A percentile compares a stretch with the other conserved stretches of the same genome.
Conservation (phyloP, 108 stramenopile species). For the Cyclotella atomus region DNA sequence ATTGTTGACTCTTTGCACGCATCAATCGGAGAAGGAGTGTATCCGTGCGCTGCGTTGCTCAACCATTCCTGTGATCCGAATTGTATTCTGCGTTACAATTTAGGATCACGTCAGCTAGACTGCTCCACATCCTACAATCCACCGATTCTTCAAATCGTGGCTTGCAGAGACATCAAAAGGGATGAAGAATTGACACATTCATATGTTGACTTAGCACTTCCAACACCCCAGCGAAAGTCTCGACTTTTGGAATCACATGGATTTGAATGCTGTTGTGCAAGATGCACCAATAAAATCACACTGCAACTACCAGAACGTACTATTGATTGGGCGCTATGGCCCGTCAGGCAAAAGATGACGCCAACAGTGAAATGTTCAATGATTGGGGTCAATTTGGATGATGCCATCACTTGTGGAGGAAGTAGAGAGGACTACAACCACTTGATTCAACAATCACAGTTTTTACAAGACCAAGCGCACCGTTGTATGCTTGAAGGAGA, state of each 20-base stretch:
- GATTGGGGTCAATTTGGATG: slow-evolving; percentile 23
- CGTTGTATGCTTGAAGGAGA: slow-evolving; percentile 36
- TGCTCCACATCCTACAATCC: slow-evolving; percentile 6
- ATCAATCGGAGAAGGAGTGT: slow-evolving; percentile 60
- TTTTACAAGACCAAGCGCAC: slow-evolving; percentile 26
- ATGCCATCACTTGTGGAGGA: slow-evolving; percentile 10
- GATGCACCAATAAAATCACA: slow-evolving; percentile 36
- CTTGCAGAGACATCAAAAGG: slow-evolving; percentile 36
- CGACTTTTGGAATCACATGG: slow-evolving; percentile 54
- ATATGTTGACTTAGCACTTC: slow-evolving; percentile 60
- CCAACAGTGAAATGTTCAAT: slow-evolving; percentile 1
- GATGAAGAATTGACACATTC: slow-evolving; percentile 75
- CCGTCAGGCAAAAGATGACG: slow-evolving; percentile 11
- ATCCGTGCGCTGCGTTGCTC: slow-evolving; percentile 72
- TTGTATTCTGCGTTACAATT: slow-evolving; percentile 61
- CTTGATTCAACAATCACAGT: slow-evolving; percentile 8
- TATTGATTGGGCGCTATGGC: slow-evolving; percentile 30
- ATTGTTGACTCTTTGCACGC: slow-evolving; percentile 54
- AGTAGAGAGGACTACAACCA: not conserved
- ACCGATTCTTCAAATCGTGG: slow-evolving; percentile 42
- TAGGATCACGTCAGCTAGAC: slow-evolving; percentile 24
- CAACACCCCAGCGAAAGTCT: slow-evolving; percentile 42
- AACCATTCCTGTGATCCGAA: slow-evolving; percentile 81
- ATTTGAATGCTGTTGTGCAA: slow-evolving; percentile 62
- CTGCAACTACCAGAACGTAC: slow-evolving; percentile 19